These are phyloP conservation scores for Carpinus fangiana DNA, from an alignment of 306 rosid genomes.

Conservation along the genomic window DNA sequence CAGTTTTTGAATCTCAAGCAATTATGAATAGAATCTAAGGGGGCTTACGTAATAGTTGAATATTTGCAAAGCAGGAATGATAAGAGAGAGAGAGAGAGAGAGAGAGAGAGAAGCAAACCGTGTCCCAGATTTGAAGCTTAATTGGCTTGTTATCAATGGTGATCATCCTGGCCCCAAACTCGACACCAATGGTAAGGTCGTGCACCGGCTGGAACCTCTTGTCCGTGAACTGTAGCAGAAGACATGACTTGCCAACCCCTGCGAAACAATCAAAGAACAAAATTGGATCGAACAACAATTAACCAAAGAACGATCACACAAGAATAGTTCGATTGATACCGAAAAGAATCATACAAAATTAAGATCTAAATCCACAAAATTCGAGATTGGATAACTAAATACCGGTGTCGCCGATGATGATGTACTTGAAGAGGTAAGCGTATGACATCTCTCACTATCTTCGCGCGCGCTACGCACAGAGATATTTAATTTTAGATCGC, in stretches of 20 bases:
- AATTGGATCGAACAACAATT: neutral
- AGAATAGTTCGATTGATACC: neutral
- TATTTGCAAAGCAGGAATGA: neutral
- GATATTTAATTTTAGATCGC: neutral
- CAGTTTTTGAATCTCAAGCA: neutral
- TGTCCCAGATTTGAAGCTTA: slow-evolving; percentile 99
- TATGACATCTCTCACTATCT: slow-evolving; percentile 58
- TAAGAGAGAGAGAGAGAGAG: neutral
- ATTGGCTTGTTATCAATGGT: slow-evolving; percentile 87
- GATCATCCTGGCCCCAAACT: slow-evolving; percentile 98
- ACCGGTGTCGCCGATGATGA: slow-evolving; percentile 99
- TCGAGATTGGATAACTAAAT: neutral
- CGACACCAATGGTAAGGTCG: slow-evolving; percentile 96
- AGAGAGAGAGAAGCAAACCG: slow-evolving; percentile 54
- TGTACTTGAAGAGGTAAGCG: slow-evolving; percentile 97
- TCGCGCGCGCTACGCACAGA: neutral
- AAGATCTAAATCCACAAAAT: neutral
- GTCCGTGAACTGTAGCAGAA: slow-evolving; percentile 94
- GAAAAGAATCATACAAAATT: neutral
- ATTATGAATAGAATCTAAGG: neutral
- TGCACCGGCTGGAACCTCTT: slow-evolving; percentile 97
- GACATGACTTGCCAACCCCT: slow-evolving; percentile 99
- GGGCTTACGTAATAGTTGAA: no score
- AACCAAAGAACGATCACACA: neutral
- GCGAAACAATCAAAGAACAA: neutral